These are phyloP conservation scores for Mucuna pruriens DNA, from an alignment of 306 rosid genomes.

Conservation along the genomic window DNA sequence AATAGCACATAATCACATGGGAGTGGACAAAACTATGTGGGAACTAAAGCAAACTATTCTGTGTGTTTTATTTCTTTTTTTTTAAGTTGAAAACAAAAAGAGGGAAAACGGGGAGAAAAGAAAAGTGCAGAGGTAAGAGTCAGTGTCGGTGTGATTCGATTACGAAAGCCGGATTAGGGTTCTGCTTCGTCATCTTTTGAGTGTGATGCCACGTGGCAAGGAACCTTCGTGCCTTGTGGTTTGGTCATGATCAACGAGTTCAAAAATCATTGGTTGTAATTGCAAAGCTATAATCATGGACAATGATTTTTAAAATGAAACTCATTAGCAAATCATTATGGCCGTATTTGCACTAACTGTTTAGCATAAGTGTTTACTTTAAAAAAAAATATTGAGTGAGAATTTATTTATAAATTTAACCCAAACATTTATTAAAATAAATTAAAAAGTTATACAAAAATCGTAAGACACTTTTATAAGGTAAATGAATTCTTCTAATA, in stretches of 20 bases:
- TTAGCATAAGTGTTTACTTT: no score
- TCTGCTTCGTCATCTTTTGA: not conserved
- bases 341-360: not conserved
- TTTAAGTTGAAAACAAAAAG: not conserved
- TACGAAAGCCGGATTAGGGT: not conserved
- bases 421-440: no score
- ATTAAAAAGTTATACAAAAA: no score
- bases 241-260: not conserved
- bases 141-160: not conserved
- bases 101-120: not conserved
- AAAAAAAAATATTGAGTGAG: no score
- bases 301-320: not conserved
- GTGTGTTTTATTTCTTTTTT: not conserved
- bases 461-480: no score
- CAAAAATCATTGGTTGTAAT: not conserved
- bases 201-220: constrained; percentile 5
- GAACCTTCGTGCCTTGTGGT: not conserved
- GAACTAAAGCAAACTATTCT: not conserved
- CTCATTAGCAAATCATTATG: not conserved
- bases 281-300: not conserved
- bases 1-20: not conserved
- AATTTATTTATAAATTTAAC: no score
- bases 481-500: no score
- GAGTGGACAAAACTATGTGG: constrained; percentile 27
- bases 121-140: not conserved